Percentiles rank a stretch among this genome's conserved stretches.
phyloP scores from a whole-genome alignment of 2,329 filamentous ascomycete genomes.

The Ophiocordyceps unilateralis region DNA sequence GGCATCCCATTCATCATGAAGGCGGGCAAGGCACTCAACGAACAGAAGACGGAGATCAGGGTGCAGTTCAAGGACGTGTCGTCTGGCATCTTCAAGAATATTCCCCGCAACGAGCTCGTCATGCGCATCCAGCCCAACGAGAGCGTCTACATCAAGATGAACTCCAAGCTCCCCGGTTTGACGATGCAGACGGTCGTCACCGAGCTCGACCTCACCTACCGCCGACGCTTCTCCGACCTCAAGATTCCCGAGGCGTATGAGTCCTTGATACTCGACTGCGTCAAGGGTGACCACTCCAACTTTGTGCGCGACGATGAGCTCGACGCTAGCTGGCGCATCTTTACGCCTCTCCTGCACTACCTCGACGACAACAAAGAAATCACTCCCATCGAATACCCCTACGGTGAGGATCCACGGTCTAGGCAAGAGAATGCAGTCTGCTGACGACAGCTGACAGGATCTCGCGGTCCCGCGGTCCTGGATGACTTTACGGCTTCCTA shows the following conservation, averaged over 20 bases:
- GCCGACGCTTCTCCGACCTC: slow-evolving; percentile 93
- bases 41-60: slow-evolving; percentile 98
- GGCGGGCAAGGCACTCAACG: slow-evolving; percentile 95
- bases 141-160: slow-evolving; percentile 99
- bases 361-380: slow-evolving; percentile 99
- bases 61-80: slow-evolving; percentile 99
- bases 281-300: slow-evolving; percentile 99
- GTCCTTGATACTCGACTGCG: slow-evolving; percentile 86
- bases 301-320: slow-evolving; percentile 95
- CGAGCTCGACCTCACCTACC: slow-evolving; percentile 94
- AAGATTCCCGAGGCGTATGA: slow-evolving; percentile 99
- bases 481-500: slow-evolving; percentile 98
- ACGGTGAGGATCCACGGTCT: slow-evolving; percentile 46
- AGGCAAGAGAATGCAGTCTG: neutral
- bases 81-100: slow-evolving; percentile 98
- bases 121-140: slow-evolving; percentile 99
- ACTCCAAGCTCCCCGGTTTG: slow-evolving; percentile 93
- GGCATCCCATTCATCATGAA: slow-evolving; percentile 99
- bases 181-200: slow-evolving; percentile 99
- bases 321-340: slow-evolving; percentile 96
- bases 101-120: slow-evolving; percentile 95
- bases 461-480: slow-evolving; percentile 84
- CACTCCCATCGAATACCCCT: slow-evolving; percentile 98
- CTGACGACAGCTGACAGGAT: slow-evolving; percentile 39
- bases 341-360: slow-evolving; percentile 93